A percentile compares a stretch with the other conserved stretches of the same genome.
Evolutionary conservation across 2,329 filamentous ascomycete species (phyloP).

Genomic region (Aotearoamyces nothofagi): DNA sequence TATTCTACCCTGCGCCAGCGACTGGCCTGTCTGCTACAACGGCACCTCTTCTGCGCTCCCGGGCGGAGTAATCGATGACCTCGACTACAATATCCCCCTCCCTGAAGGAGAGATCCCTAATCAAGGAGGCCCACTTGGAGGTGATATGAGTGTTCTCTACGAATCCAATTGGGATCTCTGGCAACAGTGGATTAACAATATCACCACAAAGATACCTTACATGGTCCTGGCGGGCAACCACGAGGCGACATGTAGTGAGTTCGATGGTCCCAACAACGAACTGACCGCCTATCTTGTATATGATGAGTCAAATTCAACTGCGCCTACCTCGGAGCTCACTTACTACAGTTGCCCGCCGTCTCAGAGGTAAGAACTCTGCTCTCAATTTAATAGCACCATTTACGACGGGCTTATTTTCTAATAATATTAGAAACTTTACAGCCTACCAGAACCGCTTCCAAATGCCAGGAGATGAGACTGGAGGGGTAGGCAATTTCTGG

Average conservation of each 20-base stretch:
- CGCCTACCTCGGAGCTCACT: slow-evolving; percentile 22
- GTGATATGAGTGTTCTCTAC: slow-evolving; percentile 24
- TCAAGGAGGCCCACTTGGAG: slow-evolving; percentile 29
- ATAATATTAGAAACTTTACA: slow-evolving; percentile 38
- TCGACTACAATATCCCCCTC: slow-evolving; percentile 27
- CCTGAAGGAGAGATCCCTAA: slow-evolving; percentile 32
- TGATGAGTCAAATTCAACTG: slow-evolving; percentile 26
- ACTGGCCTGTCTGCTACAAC: slow-evolving; percentile 36
- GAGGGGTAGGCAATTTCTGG: slow-evolving; percentile 37
- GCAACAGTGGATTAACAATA: slow-evolving; percentile 36
- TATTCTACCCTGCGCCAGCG: slow-evolving; percentile 30
- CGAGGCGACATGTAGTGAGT: slow-evolving; percentile 31
- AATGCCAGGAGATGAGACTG: slow-evolving; percentile 31
- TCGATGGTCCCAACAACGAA: slow-evolving; percentile 12
- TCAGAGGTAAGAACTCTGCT: slow-evolving; percentile 24
- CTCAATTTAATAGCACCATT: not conserved
- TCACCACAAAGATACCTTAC: slow-evolving; percentile 37
- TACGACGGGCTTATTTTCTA: not conserved
- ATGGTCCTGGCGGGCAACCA: slow-evolving; percentile 37
- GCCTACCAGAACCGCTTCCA: slow-evolving; percentile 39
- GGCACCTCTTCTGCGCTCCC: slow-evolving; percentile 27
- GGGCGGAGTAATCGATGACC: slow-evolving; percentile 19
- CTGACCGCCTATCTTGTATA: slow-evolving; percentile 31
- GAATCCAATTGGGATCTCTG: slow-evolving; percentile 41
- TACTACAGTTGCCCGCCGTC: slow-evolving; percentile 37